Conservation (phyloP, 306 rosid species). For the Trichosanthes cucumerina region DNA sequence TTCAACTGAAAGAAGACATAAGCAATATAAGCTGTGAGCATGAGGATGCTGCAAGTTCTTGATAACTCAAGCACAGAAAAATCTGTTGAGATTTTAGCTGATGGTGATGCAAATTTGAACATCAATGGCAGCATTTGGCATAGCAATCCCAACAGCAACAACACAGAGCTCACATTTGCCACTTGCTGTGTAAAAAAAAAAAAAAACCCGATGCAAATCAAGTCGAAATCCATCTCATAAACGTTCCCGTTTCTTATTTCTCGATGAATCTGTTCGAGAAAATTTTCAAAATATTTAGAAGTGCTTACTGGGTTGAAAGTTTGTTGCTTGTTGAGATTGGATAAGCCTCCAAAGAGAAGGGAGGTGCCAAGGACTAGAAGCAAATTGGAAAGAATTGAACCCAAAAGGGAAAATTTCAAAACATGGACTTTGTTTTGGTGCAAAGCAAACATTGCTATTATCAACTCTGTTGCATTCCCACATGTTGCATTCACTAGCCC, state of each 20-base stretch:
- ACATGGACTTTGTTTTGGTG: slow-evolving; percentile 37
- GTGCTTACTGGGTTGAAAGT: slow-evolving; percentile 67
- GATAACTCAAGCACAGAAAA: slow-evolving; percentile 24
- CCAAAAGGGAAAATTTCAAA: slow-evolving; percentile 81
- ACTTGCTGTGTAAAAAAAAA: slow-evolving; percentile 37
- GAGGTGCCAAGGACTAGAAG: slow-evolving; percentile 91
- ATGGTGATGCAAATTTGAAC: slow-evolving; percentile 19
- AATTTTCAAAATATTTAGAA: no score
- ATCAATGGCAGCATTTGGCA: slow-evolving; percentile 73
- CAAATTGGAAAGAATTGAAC: slow-evolving; percentile 89
- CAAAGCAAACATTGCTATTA: slow-evolving; percentile 75
- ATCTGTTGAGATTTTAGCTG: not conserved
- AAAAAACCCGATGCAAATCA: not conserved
- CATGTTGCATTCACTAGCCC: slow-evolving; percentile 91
- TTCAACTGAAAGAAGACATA: slow-evolving; percentile 69
- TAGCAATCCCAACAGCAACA: slow-evolving; percentile 57
- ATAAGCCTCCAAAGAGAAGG: slow-evolving; percentile 71
- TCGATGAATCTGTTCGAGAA: not conserved
- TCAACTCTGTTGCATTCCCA: slow-evolving; percentile 82
- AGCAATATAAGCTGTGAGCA: slow-evolving; percentile 55
- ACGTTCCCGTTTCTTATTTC: not conserved
- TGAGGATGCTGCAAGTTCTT: slow-evolving; percentile 56
- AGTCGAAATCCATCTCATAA: no score
- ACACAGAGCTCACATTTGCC: slow-evolving; percentile 64
- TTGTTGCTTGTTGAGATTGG: slow-evolving; percentile 43